Percentiles rank a stretch among this genome's conserved stretches.
Evolutionary conservation across 2,329 filamentous ascomycete species (phyloP).

Genomic region (Rutstroemia sp.): DNA sequence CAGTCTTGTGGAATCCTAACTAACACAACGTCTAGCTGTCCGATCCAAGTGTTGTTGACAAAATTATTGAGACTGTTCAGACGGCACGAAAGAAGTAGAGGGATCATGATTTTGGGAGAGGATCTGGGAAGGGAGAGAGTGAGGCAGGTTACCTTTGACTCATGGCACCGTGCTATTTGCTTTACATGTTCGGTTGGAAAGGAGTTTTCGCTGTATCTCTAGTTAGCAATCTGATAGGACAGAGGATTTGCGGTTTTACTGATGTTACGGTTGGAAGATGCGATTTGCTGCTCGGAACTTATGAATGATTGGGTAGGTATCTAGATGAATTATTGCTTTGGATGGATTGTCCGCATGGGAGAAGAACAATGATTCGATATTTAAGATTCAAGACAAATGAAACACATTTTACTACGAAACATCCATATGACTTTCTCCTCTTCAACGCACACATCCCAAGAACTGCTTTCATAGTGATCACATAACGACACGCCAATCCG

Average conservation of each 20-base stretch:
- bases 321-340: no score
- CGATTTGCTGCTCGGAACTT: no score
- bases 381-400: no score
- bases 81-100: constrained; percentile 24
- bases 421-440: no score
- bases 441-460: no score
- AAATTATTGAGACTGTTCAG: constrained; percentile 72
- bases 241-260: not conserved
- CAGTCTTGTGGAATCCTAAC: constrained; percentile 10
- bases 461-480: no score
- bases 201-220: not conserved
- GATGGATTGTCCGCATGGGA: no score
- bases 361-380: no score
- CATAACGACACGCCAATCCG: no score
- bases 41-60: constrained; percentile 81
- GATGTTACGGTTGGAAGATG: not conserved
- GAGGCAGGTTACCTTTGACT: not conserved
- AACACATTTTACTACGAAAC: no score
- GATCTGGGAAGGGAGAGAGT: not conserved
- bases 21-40: constrained; percentile 53
- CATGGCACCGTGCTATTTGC: not conserved
- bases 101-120: not conserved
- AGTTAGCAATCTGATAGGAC: constrained; percentile 9
- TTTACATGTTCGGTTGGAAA: not conserved
- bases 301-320: no score